phyloP scores from a whole-genome alignment of 306 rosid species.

The Begonia fuchsioides region DNA sequence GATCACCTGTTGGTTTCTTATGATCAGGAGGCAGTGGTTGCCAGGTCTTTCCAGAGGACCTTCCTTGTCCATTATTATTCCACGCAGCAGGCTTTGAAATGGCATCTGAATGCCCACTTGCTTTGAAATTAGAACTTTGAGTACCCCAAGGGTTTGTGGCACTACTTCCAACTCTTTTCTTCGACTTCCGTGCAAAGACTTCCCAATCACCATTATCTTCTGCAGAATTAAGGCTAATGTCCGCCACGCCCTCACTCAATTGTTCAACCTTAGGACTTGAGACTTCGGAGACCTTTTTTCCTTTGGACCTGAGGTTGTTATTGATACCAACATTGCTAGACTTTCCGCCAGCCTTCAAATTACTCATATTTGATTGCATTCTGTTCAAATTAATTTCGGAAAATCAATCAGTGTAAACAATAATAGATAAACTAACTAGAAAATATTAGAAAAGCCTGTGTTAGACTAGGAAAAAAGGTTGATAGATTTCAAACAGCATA shows the following conservation, averaged over 20 bases:
- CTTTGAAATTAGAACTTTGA: slow-evolving; percentile 26
- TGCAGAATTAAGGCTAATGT: slow-evolving; percentile 20
- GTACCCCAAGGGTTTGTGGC: slow-evolving; percentile 33
- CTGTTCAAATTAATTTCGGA: not conserved
- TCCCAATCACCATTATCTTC: slow-evolving; percentile 60
- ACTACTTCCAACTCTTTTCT: slow-evolving; percentile 53
- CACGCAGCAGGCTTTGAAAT: slow-evolving; percentile 18
- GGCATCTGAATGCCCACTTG: slow-evolving; percentile 22
- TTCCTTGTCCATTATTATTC: slow-evolving; percentile 28
- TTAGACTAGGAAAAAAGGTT: no score
- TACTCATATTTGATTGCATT: slow-evolving; percentile 23
- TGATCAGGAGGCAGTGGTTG: slow-evolving; percentile 23
- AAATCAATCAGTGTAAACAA: no score
- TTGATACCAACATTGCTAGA: slow-evolving; percentile 3
- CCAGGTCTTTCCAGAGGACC: slow-evolving; percentile 14
- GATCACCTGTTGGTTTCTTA: slow-evolving; percentile 28
- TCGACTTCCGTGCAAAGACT: slow-evolving; percentile 42
- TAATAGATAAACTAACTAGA: no score
- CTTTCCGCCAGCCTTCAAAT: slow-evolving; percentile 31
- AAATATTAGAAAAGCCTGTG: no score
- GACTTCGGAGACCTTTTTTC: slow-evolving; percentile 13
- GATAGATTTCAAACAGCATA: no score
- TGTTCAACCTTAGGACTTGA: slow-evolving; percentile 22
- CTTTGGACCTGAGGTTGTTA: slow-evolving; percentile 20
- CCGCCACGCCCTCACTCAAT: slow-evolving; percentile 36